Percentiles rank a stretch among this genome's conserved stretches.
These are phyloP conservation scores for Citrus inodora DNA, from an alignment of 345 rosid genomes.

Conservation along the genomic window DNA sequence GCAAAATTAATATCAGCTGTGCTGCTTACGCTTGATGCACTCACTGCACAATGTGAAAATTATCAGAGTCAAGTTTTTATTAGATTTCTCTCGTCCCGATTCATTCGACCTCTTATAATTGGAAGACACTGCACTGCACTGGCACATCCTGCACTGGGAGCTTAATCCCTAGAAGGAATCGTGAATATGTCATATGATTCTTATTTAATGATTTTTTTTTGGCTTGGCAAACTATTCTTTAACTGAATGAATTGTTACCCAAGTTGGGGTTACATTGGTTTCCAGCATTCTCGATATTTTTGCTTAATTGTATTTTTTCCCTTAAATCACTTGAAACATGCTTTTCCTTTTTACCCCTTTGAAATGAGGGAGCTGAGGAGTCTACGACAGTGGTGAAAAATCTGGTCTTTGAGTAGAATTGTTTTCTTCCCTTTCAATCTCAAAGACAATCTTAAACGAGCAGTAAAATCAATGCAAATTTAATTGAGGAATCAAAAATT, in stretches of 20 bases:
- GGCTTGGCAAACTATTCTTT: background rate
- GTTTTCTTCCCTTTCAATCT: background rate
- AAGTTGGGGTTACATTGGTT: background rate
- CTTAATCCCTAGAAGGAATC: background rate
- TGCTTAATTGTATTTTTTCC: background rate
- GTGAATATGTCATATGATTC: background rate
- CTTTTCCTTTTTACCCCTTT: background rate
- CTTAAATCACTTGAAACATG: background rate
- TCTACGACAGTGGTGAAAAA: background rate
- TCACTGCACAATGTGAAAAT: background rate
- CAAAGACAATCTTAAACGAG: background rate
- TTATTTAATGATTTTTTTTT: background rate
- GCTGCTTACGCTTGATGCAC: background rate
- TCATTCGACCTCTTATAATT: too few relatives aligned
- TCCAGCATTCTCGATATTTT: background rate
- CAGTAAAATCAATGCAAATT: background rate
- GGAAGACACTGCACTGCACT: background rate
- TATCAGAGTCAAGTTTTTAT: background rate
- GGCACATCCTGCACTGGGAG: background rate
- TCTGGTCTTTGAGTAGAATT: background rate
- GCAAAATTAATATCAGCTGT: constrained; percentile 5
- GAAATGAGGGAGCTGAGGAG: background rate
- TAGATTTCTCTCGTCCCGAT: background rate
- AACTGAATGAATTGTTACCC: background rate
- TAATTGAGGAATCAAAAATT: background rate